Evolutionary conservation across 352 stramenopile genomes (phyloP).

Genomic region (Phytophthora nicotianae): DNA sequence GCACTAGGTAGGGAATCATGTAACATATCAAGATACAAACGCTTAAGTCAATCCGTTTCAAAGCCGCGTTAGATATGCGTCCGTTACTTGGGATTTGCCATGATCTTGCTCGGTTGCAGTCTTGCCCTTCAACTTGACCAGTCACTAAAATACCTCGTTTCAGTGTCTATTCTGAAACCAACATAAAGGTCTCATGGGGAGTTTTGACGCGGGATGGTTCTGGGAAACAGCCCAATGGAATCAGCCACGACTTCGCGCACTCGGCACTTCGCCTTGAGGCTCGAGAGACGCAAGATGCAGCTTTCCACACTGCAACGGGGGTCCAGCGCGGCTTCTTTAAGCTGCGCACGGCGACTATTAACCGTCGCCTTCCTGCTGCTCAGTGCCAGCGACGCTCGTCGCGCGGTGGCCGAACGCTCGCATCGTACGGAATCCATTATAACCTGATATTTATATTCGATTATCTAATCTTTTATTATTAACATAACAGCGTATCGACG

Average conservation of each 20-base stretch:
- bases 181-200: slow-evolving; percentile 27
- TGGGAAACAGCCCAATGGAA: slow-evolving; percentile 41
- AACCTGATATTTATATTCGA: not conserved
- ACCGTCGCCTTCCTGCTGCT: slow-evolving; percentile 32
- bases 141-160: slow-evolving; percentile 11
- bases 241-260: slow-evolving; percentile 20
- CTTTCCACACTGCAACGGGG: slow-evolving; percentile 2
- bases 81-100: not conserved
- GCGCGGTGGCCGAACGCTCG: slow-evolving; percentile 37
- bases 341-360: slow-evolving; percentile 31
- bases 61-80: not conserved
- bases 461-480: slow-evolving; percentile 3
- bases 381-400: slow-evolving; percentile 42
- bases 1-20: slow-evolving; percentile 14
- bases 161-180: slow-evolving; percentile 26
- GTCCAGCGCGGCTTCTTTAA: slow-evolving; percentile 6
- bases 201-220: slow-evolving; percentile 39
- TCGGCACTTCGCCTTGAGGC: slow-evolving; percentile 37
- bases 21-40: slow-evolving; percentile 24
- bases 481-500: slow-evolving; percentile 30
- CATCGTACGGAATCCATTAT: slow-evolving; percentile 29
- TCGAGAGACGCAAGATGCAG: slow-evolving; percentile 31
- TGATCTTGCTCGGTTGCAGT: not conserved
- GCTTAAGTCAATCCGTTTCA: slow-evolving; percentile 16
- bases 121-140: slow-evolving; percentile 23